Base-by-base conservation (phyloP, 306 rosid species). In the Begonia peltatifolia region DNA sequence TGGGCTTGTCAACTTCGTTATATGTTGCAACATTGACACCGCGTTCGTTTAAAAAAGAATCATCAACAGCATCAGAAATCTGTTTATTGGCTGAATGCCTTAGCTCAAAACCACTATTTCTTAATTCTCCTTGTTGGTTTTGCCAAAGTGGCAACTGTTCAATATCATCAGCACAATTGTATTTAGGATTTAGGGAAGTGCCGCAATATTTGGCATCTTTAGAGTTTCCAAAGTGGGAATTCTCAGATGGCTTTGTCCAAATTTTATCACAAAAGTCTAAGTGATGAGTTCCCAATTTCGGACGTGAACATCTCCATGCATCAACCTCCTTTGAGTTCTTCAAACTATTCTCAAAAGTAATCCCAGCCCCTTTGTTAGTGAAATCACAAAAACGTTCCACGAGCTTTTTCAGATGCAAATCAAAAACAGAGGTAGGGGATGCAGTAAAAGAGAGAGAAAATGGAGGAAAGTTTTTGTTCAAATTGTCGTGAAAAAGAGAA, bases 391-490 rank as follows among this genome's bases (percentile, higher is more conserved):
- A 25, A 58, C 55, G 80, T 67, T 83, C 81, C 88, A 92, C 73
- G 47, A 92, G 79, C 69, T 79, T 76, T 76, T 79, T 75, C 59
- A 81, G 94, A 73, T 86, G 99, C 83, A 92, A 72, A 64, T 79
- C 64, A 61, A 92, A 66, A 65, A 86, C 81, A 71, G 79, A 86
- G 23, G 88, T 63, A 44, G 99, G 94, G 4, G 92, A 87, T 51
- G 99, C 92, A 57, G 88, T 68, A 75, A 79, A 80, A 63, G 84
- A 73, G 68, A 83, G 88, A 63, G 87, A 68, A 66, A 83, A 76
- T 12, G 88, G 80, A 59, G 81, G 86, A 71, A 80, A 76, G 60
- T 76, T 78, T 64, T 63, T 56, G 17, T 10, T 47, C 46, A 62
- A 70, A 66, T 67, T 64, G 59, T 70, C 75, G 54, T 64, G 46